Evolutionary conservation across 345 rosid genomes (phyloP), one percentile per base, ranked within the genome.

Genomic region (Salix arbutifolia): DNA sequence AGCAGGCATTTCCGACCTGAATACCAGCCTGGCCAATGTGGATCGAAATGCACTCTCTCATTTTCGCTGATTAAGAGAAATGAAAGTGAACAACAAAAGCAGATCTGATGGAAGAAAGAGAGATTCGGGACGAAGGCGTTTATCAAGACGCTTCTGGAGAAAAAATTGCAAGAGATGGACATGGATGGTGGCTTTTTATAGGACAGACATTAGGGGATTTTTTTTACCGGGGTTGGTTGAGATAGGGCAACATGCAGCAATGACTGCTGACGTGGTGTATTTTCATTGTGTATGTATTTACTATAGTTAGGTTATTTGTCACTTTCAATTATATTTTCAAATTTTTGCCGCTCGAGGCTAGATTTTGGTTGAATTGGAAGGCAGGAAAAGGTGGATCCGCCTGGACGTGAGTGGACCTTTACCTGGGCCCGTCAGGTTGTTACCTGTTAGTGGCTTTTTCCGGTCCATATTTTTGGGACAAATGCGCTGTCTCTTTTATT

Each of bases 21-120:
- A 79, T 79, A 46, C 82, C 82, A 14, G 82, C 82, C 44, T 79
- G 82, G 46, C 82, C 82, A 38, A 79, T 79, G 77, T 79, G 82
- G 35, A 79, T 79, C 66, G 82, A 79, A 11, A 79, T 79, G 78
- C 82, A 79, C 74, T 79, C 82, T 79, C 82, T 79, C 82, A 79
- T 79, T 73, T 23, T 79, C 31, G 37, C 18, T 33, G 64, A 60
- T 62, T 46, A 33, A 44, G 21, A 28, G 21, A 28, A n/a, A 16
- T 8, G 14, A 42, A 42, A 42, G 46, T 10, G 30, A 6, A 11
- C 31, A 31, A 23, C 0, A 2, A 56, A 5, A 2, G 12, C 48
- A 19, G 26, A 71, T 3, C 23, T 0, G 25, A 28, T 21, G 0
- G 6, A 37, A 48, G 25, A 6, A 0, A 0, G 14, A 9, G 18